These are phyloP conservation scores for Aphanomyces invadans DNA, from an alignment of 352 stramenopile species.

Conservation along the genomic window DNA sequence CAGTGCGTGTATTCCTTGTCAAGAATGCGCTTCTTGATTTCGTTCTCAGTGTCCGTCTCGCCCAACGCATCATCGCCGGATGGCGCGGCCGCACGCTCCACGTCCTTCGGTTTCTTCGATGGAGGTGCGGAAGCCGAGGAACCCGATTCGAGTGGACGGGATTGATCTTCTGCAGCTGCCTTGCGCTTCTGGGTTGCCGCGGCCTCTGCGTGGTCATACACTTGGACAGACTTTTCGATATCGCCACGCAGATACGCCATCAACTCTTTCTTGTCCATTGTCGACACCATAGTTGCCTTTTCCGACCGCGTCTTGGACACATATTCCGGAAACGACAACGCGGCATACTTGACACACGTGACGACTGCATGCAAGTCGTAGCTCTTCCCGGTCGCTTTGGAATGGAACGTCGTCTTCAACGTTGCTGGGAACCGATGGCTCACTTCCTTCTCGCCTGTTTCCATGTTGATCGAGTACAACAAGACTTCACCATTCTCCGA, in stretches of 20 bases:
- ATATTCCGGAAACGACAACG: constrained; percentile 73
- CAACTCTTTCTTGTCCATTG: constrained; percentile 83
- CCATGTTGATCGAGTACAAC: constrained; percentile 41
- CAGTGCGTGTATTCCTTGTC: constrained; percentile 60
- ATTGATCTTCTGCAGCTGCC: neutral
- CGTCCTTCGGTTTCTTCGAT: constrained; percentile 43
- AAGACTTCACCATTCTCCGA: constrained; percentile 57
- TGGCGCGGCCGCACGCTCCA: constrained; percentile 26
- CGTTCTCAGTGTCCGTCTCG: constrained; percentile 28
- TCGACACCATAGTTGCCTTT: constrained; percentile 74
- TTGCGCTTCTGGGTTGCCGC: constrained; percentile 20
- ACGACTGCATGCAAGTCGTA: constrained; percentile 77
- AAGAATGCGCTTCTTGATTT: constrained; percentile 49
- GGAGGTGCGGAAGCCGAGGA: constrained; percentile 18
- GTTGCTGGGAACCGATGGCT: constrained; percentile 55
- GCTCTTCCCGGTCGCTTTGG: constrained; percentile 73
- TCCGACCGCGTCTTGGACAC: constrained; percentile 73
- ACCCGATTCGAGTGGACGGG: constrained; percentile 13
- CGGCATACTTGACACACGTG: constrained; percentile 71
- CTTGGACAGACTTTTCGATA: constrained; percentile 70
- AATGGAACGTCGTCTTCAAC: constrained; percentile 61
- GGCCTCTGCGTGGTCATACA: constrained; percentile 28
- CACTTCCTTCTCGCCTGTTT: constrained; percentile 28
- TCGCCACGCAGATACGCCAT: constrained; percentile 78
- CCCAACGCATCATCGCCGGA: constrained; percentile 27